Evolutionary conservation across 2,329 filamentous ascomycete genomes (phyloP), one percentile per base, ranked within the genome.

Genomic region (Thermothelomyces thermophilus): DNA sequence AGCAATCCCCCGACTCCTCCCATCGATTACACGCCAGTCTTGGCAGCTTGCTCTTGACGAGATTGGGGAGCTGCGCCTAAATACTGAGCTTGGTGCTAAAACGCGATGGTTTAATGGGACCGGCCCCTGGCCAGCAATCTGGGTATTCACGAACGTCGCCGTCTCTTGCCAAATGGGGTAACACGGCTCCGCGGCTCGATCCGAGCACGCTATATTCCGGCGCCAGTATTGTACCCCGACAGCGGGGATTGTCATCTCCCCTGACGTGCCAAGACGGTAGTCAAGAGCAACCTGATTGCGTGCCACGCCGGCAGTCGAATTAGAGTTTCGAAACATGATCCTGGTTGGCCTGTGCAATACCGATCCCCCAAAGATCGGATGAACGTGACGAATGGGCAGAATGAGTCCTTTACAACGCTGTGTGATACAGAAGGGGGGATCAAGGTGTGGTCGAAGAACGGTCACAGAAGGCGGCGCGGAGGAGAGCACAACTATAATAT

Each of bases 121-220:
- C 2, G 6, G 14, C 5, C 31, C 40, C 20, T 28, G 46, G 13
- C 7, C 24, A 20, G 39, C 31, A 41, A 48, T 48, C 46, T 42
- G 46, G 39, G 16, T 42, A 48, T 35, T 42, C 22, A 17, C 7
- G 16, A 22, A 31, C 17, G 24, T 17, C 9, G n/a, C 22, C n/a
- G 16, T 42, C 13, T 30, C 13, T 9, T n/a, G 22, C 37, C 39
- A 8, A 42, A 41, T 36, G 17, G 8, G 39, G 46, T 22, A 48
- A 42, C 24, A 42, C 31, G 33, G 39, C 39, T 31, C 24, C 20
- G 20, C 46, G 39, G 46, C 20, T 42, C 31, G 9, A 36, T 48
- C 46, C 46, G 46, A 48, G 39, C 1, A 20, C 8, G 11, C 24
- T 48, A 48, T 48, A 42, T 48, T 42, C 46, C 46, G 46, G 46